phyloP scores from a whole-genome alignment of 805 yeast genomes.

The Starmerella bombicola region DNA sequence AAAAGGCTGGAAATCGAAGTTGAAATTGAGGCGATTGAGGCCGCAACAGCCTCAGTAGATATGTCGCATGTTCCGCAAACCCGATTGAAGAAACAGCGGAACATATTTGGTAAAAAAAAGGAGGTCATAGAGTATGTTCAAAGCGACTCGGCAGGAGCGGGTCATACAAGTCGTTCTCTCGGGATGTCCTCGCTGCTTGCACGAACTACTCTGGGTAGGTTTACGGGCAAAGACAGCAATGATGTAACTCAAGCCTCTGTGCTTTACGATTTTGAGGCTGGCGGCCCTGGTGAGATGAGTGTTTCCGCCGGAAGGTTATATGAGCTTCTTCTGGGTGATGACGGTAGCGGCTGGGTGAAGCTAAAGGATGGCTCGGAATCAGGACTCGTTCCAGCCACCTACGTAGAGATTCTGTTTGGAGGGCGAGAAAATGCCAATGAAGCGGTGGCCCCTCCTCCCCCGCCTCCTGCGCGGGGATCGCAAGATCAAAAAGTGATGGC shows the following conservation, averaged over 20 bases:
- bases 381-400: constrained; percentile 81
- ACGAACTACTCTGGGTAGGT: constrained; percentile 15
- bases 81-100: constrained; percentile 41
- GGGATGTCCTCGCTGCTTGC: constrained; percentile 24
- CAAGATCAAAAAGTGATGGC: constrained; percentile 35
- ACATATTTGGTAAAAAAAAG: constrained; percentile 37
- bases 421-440: constrained; percentile 3
- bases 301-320: constrained; percentile 50
- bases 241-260: constrained; percentile 19
- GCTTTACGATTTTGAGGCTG: constrained; percentile 50
- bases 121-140: constrained; percentile 24
- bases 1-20: constrained; percentile 66
- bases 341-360: constrained; percentile 88
- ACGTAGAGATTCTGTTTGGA: constrained; percentile 39
- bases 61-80: constrained; percentile 26
- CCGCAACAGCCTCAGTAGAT: constrained; percentile 58
- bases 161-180: constrained; percentile 13
- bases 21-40: constrained; percentile 78
- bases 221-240: constrained; percentile 13
- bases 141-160: constrained; percentile 4
- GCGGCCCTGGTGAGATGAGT: constrained; percentile 64
- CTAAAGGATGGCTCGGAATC: constrained; percentile 40
- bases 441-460: constrained; percentile 43
- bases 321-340: constrained; percentile 51
- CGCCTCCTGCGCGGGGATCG: constrained; percentile 51